Conservation (phyloP, 768 basidiomycete genomes). For the Xerocomus potaroensis region DNA sequence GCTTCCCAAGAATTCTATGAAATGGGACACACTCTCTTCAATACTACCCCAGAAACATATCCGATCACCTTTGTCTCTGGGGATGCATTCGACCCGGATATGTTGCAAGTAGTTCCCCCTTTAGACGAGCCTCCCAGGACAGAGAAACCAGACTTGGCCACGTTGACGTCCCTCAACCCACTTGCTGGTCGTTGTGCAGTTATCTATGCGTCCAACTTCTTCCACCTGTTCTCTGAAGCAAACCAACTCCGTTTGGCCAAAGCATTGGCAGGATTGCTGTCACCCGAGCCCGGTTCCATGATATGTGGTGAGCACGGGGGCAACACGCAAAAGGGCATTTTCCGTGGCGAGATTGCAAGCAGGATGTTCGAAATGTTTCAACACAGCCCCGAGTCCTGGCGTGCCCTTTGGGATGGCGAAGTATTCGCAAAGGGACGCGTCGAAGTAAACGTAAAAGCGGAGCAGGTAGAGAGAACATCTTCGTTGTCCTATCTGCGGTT, state of each 20-base stretch:
- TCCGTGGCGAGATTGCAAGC: neutral
- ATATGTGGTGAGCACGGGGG: slow-evolving; percentile 29
- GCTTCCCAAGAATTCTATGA: slow-evolving; percentile 47
- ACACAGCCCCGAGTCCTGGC: slow-evolving; percentile 35
- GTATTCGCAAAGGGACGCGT: slow-evolving; percentile 26
- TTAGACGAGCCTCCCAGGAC: slow-evolving; percentile 23
- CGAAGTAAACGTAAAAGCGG: slow-evolving; percentile 2
- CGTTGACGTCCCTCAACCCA: slow-evolving; percentile 42
- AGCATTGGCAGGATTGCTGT: slow-evolving; percentile 27
- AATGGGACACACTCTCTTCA: slow-evolving; percentile 59
- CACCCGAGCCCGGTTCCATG: slow-evolving; percentile 27
- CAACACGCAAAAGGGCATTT: neutral
- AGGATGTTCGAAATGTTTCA: slow-evolving; percentile 18
- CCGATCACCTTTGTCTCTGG: slow-evolving; percentile 51
- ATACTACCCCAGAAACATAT: slow-evolving; percentile 47
- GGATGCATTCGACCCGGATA: slow-evolving; percentile 45
- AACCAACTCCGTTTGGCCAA: slow-evolving; percentile 28
- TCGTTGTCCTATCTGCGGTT: slow-evolving; percentile 3
- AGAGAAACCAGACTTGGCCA: slow-evolving; percentile 25
- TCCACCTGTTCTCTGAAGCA: slow-evolving; percentile 34
- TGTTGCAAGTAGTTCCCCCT: slow-evolving; percentile 36
- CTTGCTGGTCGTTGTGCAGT: slow-evolving; percentile 46
- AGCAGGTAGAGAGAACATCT: neutral
- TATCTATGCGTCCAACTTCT: slow-evolving; percentile 48
- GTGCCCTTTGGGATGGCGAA: slow-evolving; percentile 35